Percentiles rank a stretch among this genome's conserved stretches.
These are phyloP conservation scores for Priceomyces haplophilus DNA, from an alignment of 805 yeast genomes.

Conservation along the genomic window DNA sequence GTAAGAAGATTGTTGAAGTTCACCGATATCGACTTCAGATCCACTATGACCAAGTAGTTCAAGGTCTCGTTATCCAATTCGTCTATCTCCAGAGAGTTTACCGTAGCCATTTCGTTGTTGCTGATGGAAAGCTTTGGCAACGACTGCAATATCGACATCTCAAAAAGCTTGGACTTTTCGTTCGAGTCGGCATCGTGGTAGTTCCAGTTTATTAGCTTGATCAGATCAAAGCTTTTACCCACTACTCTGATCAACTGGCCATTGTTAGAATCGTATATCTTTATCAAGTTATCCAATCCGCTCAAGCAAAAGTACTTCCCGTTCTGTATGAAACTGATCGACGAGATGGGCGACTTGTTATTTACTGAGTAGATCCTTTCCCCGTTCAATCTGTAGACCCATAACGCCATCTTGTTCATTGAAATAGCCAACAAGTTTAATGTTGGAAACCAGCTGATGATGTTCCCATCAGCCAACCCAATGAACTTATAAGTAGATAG, in stretches of 20 bases:
- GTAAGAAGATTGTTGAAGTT: conserved; percentile 32
- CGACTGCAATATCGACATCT: conserved; percentile 24
- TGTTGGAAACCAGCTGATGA: conserved; percentile 49
- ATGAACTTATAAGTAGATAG: conserved; percentile 14
- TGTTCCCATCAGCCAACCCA: conserved; percentile 34
- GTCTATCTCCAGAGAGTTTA: conserved; percentile 6
- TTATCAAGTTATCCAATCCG: conserved; percentile 42
- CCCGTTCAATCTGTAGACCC: conserved; percentile 54
- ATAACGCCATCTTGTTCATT: conserved; percentile 46
- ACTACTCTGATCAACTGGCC: conserved; percentile 38
- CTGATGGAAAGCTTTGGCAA: conserved; percentile 34
- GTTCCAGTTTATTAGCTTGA: conserved; percentile 20
- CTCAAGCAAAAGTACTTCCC: conserved; percentile 44
- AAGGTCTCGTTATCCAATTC: conserved; percentile 7
- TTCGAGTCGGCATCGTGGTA: conserved; percentile 2
- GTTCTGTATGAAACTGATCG: conserved; percentile 30
- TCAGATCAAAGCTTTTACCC: conserved; percentile 14
- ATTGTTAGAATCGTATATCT: conserved; percentile 44
- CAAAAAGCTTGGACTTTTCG: conserved; percentile 18
- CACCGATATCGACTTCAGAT: conserved; percentile 21
- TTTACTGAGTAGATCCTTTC: conserved; percentile 50
- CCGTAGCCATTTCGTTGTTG: conserved; percentile 8
- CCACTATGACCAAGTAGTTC: conserved; percentile 25
- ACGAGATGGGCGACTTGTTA: conserved; percentile 29
- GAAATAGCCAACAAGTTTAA: conserved; percentile 53